These are phyloP conservation scores for Colletotrichum liriopes DNA, from an alignment of 2,329 filamentous ascomycete genomes.

Conservation along the genomic window DNA sequence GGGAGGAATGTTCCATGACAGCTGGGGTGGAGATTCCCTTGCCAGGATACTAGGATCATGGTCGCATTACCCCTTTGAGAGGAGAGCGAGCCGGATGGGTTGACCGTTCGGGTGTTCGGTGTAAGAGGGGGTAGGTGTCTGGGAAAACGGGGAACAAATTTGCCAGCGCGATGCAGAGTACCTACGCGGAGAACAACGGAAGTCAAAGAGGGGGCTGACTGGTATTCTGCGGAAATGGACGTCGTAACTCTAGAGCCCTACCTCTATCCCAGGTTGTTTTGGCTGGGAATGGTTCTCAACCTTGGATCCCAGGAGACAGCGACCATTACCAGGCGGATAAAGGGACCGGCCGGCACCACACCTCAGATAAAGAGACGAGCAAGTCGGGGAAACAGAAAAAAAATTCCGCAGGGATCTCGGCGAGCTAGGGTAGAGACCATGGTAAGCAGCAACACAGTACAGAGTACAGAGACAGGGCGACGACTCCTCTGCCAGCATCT, in stretches of 20 bases:
- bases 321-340: constrained; percentile 5
- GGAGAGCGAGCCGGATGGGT: constrained; percentile 25
- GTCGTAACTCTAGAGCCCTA: neutral
- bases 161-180: constrained; percentile 3
- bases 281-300: neutral
- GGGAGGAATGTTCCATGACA: constrained; percentile 43
- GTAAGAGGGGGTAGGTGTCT: constrained; percentile 5
- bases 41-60: constrained; percentile 19
- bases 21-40: constrained; percentile 22
- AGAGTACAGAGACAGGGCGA: neutral
- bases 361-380: constrained; percentile 1
- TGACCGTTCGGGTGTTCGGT: constrained; percentile 36
- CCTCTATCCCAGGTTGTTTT: neutral
- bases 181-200: constrained; percentile 17
- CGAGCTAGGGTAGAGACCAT: neutral
- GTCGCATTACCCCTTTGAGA: constrained; percentile 31
- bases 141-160: constrained; percentile 17
- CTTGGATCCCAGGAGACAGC: neutral
- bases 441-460: neutral
- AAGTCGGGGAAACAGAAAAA: constrained; percentile 18
- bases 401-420: neutral
- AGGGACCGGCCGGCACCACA: constrained; percentile 2
- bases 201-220: constrained; percentile 2
- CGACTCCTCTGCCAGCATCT: constrained; percentile 2
- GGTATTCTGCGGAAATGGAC: constrained; percentile 2